Evolutionary conservation across 2,329 filamentous ascomycete genomes (phyloP).

Genomic region (Penicillium italicum): DNA sequence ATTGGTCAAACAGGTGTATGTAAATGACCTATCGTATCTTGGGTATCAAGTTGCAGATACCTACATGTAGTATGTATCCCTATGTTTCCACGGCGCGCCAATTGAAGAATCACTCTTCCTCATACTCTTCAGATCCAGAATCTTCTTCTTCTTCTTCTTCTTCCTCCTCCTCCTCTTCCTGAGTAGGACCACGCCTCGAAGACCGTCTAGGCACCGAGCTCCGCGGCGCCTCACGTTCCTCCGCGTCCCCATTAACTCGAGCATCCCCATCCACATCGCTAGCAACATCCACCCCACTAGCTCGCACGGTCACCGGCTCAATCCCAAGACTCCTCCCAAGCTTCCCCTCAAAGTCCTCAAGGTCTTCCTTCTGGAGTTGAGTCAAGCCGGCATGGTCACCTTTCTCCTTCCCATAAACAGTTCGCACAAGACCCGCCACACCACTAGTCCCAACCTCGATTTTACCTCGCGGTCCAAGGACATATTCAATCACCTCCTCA

Average conservation of each 20-base stretch:
- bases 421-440: slow-evolving; percentile 64
- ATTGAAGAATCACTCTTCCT: slow-evolving; percentile 3
- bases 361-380: slow-evolving; percentile 10
- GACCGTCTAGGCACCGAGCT: slow-evolving; percentile 8
- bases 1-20: neutral
- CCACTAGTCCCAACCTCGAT: slow-evolving; percentile 77
- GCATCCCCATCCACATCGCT: neutral
- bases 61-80: neutral
- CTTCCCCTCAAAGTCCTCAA: slow-evolving; percentile 56
- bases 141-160: slow-evolving; percentile 8
- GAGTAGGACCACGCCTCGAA: slow-evolving; percentile 11
- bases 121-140: neutral
- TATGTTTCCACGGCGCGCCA: slow-evolving; percentile 3
- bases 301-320: slow-evolving; percentile 43
- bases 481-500: slow-evolving; percentile 75
- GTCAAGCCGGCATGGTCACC: slow-evolving; percentile 15
- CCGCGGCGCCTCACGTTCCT: neutral
- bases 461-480: slow-evolving; percentile 79
- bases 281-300: slow-evolving; percentile 4
- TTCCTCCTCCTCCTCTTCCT: neutral
- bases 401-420: slow-evolving; percentile 48
- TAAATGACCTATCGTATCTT: neutral
- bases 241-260: neutral
- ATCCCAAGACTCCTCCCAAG: slow-evolving; percentile 56
- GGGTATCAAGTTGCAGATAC: slow-evolving; percentile 7